A percentile compares a stretch with the other conserved stretches of the same genome.
phyloP scores from a whole-genome alignment of 345 rosid species.

The Brassica carinata region DNA sequence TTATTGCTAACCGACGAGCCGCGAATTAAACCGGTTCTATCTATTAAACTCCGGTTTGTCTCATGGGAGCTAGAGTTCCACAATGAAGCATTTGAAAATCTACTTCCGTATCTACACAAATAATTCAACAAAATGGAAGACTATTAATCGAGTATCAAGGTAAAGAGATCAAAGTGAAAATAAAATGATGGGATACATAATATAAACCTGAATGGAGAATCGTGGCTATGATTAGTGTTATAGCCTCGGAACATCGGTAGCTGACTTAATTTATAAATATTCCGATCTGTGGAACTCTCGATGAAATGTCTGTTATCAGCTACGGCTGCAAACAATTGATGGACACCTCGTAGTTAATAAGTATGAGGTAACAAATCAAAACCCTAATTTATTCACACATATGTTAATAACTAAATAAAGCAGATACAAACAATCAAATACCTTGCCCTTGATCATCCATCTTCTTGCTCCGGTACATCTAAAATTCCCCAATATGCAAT shows the following conservation, averaged over 20 bases:
- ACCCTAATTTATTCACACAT: not conserved
- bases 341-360: not conserved
- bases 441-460: constrained; percentile 69
- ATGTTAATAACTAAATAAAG: not conserved
- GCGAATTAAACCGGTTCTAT: constrained; percentile 40
- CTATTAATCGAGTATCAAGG: not conserved
- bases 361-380: constrained; percentile 32
- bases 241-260: constrained; percentile 74
- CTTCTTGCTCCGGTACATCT: constrained; percentile 93
- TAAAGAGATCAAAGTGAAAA: not conserved
- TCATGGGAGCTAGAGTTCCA: constrained; percentile 56
- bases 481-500: constrained; percentile 9
- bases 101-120: constrained; percentile 52
- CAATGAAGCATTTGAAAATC: constrained; percentile 41
- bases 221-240: constrained; percentile 32
- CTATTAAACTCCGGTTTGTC: constrained; percentile 44
- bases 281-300: constrained; percentile 59
- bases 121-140: not conserved
- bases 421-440: constrained; percentile 26
- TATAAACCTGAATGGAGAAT: constrained; percentile 58
- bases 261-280: constrained; percentile 73
- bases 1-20: constrained; percentile 42
- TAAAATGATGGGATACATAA: not conserved
- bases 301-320: constrained; percentile 60
- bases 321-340: constrained; percentile 47